phyloP scores from a whole-genome alignment of 2,329 filamentous ascomycete genomes.

The Colletotrichum sp. region DNA sequence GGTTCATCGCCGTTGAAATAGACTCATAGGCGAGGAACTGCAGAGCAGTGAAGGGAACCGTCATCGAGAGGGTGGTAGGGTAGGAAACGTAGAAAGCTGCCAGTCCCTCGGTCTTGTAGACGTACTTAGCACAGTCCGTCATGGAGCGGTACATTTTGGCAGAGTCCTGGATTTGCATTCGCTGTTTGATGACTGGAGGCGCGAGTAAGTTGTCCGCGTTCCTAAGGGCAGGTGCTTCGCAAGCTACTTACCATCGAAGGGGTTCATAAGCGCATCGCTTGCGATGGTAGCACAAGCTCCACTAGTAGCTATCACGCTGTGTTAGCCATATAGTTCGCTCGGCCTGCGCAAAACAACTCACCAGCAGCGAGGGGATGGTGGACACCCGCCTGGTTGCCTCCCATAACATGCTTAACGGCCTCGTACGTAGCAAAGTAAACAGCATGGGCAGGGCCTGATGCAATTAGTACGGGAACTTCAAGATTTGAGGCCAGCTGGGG shows the following conservation, averaged over 20 bases:
- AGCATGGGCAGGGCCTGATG: slow-evolving; percentile 89
- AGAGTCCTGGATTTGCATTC: slow-evolving; percentile 98
- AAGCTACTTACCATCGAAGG: slow-evolving; percentile 80
- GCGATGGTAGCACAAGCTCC: slow-evolving; percentile 95
- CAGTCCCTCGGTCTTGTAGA: slow-evolving; percentile 87
- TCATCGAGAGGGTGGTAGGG: slow-evolving; percentile 97
- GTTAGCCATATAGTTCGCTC: neutral
- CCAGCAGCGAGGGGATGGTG: slow-evolving; percentile 95
- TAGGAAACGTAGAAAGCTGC: slow-evolving; percentile 98
- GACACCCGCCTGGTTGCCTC: slow-evolving; percentile 84
- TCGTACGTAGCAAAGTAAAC: slow-evolving; percentile 99
- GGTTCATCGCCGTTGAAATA: slow-evolving; percentile 92
- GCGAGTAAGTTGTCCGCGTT: neutral
- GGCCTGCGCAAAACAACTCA: slow-evolving; percentile 45
- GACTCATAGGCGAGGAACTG: slow-evolving; percentile 99
- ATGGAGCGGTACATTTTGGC: slow-evolving; percentile 84
- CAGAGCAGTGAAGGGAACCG: slow-evolving; percentile 94
- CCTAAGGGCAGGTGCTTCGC: neutral
- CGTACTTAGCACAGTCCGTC: slow-evolving; percentile 82
- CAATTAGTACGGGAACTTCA: neutral
- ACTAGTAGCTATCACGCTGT: slow-evolving; percentile 72
- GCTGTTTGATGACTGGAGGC: slow-evolving; percentile 89
- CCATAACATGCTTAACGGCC: slow-evolving; percentile 93
- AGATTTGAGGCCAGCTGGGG: neutral
- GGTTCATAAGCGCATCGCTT: slow-evolving; percentile 98